phyloP scores from a whole-genome alignment of 805 yeast genomes.

The Jamesozyma jinghongensis region DNA sequence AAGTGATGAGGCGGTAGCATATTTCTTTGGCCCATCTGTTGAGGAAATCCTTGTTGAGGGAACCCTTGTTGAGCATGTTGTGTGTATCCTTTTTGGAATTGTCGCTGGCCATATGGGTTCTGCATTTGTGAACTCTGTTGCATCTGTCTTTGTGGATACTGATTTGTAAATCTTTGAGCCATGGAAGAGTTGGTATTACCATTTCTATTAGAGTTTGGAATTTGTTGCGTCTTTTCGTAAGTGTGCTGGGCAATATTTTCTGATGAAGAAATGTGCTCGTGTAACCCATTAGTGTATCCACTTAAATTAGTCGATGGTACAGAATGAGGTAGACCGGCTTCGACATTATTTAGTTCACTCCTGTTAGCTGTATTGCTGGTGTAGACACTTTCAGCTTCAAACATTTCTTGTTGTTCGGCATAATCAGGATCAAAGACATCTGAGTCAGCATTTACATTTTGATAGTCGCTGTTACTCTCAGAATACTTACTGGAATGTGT shows the following conservation, averaged over 20 bases:
- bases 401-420: conserved; percentile 23
- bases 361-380: not conserved
- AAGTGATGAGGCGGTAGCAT: no score
- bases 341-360: not conserved
- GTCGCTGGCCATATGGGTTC: no score
- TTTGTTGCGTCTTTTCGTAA: not conserved
- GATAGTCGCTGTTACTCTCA: not conserved
- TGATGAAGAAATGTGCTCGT: not conserved
- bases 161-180: not conserved
- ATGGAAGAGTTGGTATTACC: not conserved
- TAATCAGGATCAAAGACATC: conserved; percentile 27
- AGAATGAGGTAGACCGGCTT: conserved; percentile 1
- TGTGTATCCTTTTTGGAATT: not conserved
- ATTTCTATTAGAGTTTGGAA: not conserved
- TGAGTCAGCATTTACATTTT: not conserved
- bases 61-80: not conserved
- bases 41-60: not conserved
- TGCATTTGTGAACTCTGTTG: no score
- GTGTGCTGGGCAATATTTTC: not conserved
- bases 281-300: not conserved
- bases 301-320: not conserved
- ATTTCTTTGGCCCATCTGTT: conserved; percentile 7
- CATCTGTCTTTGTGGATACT: conserved; percentile 1
- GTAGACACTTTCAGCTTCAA: conserved; percentile 22
- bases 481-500: not conserved